Conservation (phyloP, 257 asterid genomes). For the Solanum virginianum region DNA sequence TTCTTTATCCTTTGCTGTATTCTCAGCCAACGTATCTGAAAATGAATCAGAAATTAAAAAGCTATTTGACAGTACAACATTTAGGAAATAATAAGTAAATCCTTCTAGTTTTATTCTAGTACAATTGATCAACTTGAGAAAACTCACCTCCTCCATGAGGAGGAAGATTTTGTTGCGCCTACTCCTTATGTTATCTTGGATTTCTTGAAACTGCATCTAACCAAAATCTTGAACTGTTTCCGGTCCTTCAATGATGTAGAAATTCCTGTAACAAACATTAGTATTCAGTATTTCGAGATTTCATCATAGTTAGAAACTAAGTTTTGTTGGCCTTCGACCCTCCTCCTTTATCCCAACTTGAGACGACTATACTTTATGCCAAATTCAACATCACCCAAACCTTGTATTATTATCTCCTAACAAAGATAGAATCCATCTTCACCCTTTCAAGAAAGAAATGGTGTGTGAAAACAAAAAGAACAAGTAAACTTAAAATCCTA, state of each 20-base stretch:
- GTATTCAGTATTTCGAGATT: not conserved
- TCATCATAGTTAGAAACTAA: too few species aligned
- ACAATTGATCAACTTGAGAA: not conserved
- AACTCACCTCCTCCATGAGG: slow-evolving; percentile 87
- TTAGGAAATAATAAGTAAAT: not conserved
- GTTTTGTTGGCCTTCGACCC: not conserved
- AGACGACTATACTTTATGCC: too few species aligned
- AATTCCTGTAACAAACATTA: slow-evolving; percentile 35
- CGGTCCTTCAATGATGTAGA: slow-evolving; percentile 97
- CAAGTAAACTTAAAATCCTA: too few species aligned
- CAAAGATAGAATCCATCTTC: too few species aligned
- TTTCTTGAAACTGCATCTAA: slow-evolving; percentile 87
- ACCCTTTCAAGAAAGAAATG: too few species aligned
- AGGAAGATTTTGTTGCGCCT: slow-evolving; percentile 83
- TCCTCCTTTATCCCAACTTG: too few species aligned
- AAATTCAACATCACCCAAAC: not conserved
- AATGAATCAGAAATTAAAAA: not conserved
- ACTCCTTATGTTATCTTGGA: slow-evolving; percentile 69
- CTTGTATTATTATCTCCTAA: too few species aligned
- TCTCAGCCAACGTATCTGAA: slow-evolving; percentile 75
- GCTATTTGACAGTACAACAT: not conserved
- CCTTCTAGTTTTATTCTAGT: not conserved
- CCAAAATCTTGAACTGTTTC: slow-evolving; percentile 89
- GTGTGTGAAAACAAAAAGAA: too few species aligned
- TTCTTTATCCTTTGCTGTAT: slow-evolving; percentile 62